These are phyloP conservation scores for Mycena pura DNA, from an alignment of 768 basidiomycete genomes.

Conservation along the genomic window DNA sequence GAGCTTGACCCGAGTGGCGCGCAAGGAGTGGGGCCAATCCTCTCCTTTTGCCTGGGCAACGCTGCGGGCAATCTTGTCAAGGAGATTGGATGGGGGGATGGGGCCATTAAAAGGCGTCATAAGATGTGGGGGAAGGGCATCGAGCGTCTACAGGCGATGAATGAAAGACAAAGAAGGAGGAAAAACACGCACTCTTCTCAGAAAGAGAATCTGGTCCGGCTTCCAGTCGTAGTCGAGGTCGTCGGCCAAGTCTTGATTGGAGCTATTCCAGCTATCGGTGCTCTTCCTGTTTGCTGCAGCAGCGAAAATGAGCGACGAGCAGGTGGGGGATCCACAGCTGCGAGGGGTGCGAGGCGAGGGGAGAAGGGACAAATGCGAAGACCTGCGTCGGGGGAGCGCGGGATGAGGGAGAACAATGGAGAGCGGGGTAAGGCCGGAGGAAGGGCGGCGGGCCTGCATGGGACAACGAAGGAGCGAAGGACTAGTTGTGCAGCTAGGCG, in stretches of 20 bases:
- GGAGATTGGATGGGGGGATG: conserved; percentile 83
- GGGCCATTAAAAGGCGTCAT: conserved; percentile 87
- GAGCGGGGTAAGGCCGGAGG: conserved; percentile 58
- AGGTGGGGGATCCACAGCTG: conserved; percentile 59
- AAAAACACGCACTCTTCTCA: conserved; percentile 62
- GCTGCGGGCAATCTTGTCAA: conserved; percentile 86
- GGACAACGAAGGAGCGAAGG: conserved; percentile 32
- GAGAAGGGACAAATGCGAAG: conserved; percentile 56
- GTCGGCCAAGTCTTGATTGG: conserved; percentile 67
- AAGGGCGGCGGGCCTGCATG: conserved; percentile 61
- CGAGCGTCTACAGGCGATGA: conserved; percentile 64
- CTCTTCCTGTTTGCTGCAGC: conserved; percentile 65
- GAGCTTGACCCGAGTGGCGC: conserved; percentile 83
- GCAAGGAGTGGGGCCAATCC: conserved; percentile 85
- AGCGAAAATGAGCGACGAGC: conserved; percentile 59
- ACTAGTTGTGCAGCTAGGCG: no score
- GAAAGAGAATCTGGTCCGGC: conserved; percentile 70
- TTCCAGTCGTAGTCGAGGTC: conserved; percentile 78
- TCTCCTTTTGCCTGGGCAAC: conserved; percentile 75
- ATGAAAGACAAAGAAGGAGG: conserved; percentile 18
- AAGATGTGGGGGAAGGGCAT: conserved; percentile 83
- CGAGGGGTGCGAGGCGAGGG: conserved; percentile 66
- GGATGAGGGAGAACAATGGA: conserved; percentile 70
- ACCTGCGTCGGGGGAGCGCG: conserved; percentile 54
- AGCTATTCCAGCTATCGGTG: conserved; percentile 87